Evolutionary conservation across 805 yeast species (phyloP), one percentile per base, ranked within the genome.

Genomic region (Barnettozyma californica): DNA sequence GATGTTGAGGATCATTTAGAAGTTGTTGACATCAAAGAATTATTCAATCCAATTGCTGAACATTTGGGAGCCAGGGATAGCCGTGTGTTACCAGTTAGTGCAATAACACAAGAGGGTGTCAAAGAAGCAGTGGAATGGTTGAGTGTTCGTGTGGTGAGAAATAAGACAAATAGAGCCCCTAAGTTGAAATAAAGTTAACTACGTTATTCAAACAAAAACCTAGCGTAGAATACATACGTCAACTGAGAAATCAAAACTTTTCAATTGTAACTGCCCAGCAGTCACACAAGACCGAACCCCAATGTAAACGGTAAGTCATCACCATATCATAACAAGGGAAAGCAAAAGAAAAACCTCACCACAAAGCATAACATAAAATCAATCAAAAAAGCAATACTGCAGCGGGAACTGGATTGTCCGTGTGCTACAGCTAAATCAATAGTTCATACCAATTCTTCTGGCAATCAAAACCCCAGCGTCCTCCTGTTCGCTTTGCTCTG

Each of bases 41-140:
- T 92, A 55, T 77, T 92, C 74, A 81, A 94, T 71, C 74, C 84
- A 62, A 78, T 87, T 60, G 87, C 97, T 45, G 83, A 87, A 73
- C 81, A 83, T 60, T 68, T 92, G 59, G 85, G 87, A 59, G 99
- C 98, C 0, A 78, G 97, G 37, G 99, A 92, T 63, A 81, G 90
- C 54, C 76, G 95, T 51, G 92, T 92, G 27, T 71, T 94, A 49
- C 97, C 98, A 0, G 84, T 92, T 3, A 84, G 94, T 60, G 97
- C 96, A 13, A 70, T 84, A 38, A 87, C 69, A 34, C 78, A 76
- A 21, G 87, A 87, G 19, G 98, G 98, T 1, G 81, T 92, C 3
- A 74, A 74, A 45, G 96, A 89, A 50, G 87, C 97, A 8, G 80
- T 90, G 42, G 96, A 89, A 42, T 92, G 99, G 99, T 66, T 92